These are phyloP conservation scores for Globisporangium cystogenes DNA, from an alignment of 352 stramenopile species.

Conservation along the genomic window DNA sequence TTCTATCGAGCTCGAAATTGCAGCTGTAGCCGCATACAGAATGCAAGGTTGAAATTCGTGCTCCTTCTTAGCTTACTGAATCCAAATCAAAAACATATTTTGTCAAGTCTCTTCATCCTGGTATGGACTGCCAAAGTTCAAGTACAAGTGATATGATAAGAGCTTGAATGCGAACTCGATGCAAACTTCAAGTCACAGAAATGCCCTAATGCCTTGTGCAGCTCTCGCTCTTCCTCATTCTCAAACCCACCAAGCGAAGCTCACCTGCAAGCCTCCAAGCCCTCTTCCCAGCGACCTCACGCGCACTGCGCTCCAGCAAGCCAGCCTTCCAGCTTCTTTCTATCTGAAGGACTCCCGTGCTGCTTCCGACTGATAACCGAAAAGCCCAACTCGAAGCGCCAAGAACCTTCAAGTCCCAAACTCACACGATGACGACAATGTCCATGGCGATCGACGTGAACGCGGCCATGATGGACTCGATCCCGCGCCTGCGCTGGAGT, in stretches of 20 bases:
- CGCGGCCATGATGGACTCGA: constrained; percentile 36
- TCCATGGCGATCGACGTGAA: constrained; percentile 32
- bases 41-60: background rate
- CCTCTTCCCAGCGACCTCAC: background rate
- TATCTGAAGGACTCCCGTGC: too few relatives aligned
- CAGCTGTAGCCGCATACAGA: background rate
- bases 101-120: too few relatives aligned
- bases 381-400: constrained; percentile 11
- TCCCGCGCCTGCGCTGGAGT: constrained; percentile 70
- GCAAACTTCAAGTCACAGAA: too few relatives aligned
- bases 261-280: background rate
- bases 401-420: constrained; percentile 3
- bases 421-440: constrained; percentile 34
- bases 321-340: too few relatives aligned
- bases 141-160: too few relatives aligned
- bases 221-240: too few relatives aligned
- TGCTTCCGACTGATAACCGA: too few relatives aligned
- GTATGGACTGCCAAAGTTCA: too few relatives aligned
- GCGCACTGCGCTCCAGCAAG: background rate
- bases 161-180: too few relatives aligned
- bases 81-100: too few relatives aligned
- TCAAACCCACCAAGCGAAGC: constrained; percentile 5
- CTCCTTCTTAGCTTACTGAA: background rate
- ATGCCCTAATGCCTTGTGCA: too few relatives aligned
- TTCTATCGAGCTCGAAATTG: background rate